Base-by-base conservation (phyloP, 805 yeast species). In the Cyberlindnera misumaiensis region DNA sequence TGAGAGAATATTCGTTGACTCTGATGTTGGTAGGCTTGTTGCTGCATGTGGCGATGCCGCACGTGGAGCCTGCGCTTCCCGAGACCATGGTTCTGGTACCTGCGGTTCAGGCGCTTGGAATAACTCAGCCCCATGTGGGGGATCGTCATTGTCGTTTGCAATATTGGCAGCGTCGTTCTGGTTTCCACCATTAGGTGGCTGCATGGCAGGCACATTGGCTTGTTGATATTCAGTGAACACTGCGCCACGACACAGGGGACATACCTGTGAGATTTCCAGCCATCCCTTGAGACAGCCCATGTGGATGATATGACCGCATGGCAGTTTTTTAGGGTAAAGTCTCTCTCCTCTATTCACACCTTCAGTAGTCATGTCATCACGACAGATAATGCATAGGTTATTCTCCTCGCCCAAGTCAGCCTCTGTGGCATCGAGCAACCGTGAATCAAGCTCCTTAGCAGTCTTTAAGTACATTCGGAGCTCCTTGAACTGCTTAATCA, bases 211-310 rank as follows among this genome's bases (percentile, higher is more conserved):
- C 5, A 20, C 24, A 20, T 20, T 20, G 24, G 24, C 24, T 20
- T 20, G 24, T 20, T 5, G 24, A 20, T 20, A 20, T 6, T 20
- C 24, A 20, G 24, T 20, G 55, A 77, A 70, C 2, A 87, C 94
- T 10, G 77, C 74, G 24, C 80, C 68, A 44, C 96, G 69, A 58
- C 98, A 93, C 38, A 89, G 77, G 2, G 98, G 98, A 64, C 98
- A 93, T n/a, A 77, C 75, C 49, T 82, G 90, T 0, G 96, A 86
- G 47, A 95, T 73, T 54, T 85, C 94, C 49, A 93, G 68, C 98
- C 98, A 93, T 48, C 83, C 81, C 53, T 86, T 83, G 45, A 93
- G 69, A 59, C 98, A 93, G 4, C 93, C 89, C 62, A 83, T 64
- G 58, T 93, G 98, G 41, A 90, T 68, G 34, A 86, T 80, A 59